Evolutionary conservation across 139 green algal species (phyloP).

Genomic region (Haematococcus sp.): DNA sequence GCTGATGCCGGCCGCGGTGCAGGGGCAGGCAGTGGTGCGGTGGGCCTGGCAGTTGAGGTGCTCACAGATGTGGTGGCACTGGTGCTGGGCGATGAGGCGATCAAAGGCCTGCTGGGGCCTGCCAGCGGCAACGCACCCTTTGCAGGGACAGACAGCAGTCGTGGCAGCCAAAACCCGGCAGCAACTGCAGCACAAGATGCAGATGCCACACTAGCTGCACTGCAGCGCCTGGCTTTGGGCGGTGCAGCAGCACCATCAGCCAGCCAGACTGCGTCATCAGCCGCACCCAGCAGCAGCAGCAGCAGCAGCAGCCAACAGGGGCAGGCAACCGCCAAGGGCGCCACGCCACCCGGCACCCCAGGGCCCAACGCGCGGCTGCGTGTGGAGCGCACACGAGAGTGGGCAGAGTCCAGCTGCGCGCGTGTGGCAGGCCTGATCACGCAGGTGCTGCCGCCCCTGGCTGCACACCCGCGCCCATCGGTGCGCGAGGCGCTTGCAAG

Average conservation of each 20-base stretch:
- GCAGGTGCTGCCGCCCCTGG: slow-evolving; percentile 55
- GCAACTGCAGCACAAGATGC: slow-evolving; percentile 4
- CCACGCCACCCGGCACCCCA: too few species aligned
- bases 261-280: neutral
- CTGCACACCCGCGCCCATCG: slow-evolving; percentile 39
- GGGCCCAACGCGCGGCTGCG: slow-evolving; percentile 8
- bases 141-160: too few species aligned
- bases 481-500: slow-evolving; percentile 47
- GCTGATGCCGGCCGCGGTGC: neutral
- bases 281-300: too few species aligned
- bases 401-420: slow-evolving; percentile 36
- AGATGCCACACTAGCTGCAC: neutral
- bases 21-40: slow-evolving; percentile 22
- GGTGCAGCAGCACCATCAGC: neutral
- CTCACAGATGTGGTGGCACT: slow-evolving; percentile 10
- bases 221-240: neutral
- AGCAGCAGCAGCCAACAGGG: too few species aligned
- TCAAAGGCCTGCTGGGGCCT: neutral
- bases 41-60: slow-evolving; percentile 28
- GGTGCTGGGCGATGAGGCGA: slow-evolving; percentile 13
- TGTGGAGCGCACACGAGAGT: slow-evolving; percentile 34
- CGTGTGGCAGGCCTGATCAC: slow-evolving; percentile 46
- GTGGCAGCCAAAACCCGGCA: neutral
- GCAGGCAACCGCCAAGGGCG: too few species aligned
- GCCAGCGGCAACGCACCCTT: slow-evolving; percentile 11